phyloP scores from a whole-genome alignment of 1,284 basidiomycete species.

The Naganishia albida region DNA sequence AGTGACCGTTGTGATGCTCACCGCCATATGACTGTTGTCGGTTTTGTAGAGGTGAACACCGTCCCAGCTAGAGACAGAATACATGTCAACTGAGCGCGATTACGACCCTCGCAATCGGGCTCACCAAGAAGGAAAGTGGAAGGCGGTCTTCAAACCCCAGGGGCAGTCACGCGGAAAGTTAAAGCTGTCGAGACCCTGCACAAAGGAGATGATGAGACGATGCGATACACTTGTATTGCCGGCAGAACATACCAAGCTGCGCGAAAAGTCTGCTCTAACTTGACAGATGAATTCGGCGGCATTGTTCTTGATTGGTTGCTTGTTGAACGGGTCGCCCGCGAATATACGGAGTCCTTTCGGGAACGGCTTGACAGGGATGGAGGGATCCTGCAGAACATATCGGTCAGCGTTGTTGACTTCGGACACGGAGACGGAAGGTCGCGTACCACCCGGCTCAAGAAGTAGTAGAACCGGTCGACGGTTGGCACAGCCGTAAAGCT shows the following conservation, averaged over 20 bases:
- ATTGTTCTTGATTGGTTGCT: conserved; percentile 1
- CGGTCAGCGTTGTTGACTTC: no score
- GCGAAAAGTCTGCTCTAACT: conserved; percentile 2
- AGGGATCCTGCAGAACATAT: conserved; percentile 1
- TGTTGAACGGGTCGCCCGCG: conserved; percentile 18
- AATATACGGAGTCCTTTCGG: conserved; percentile 28
- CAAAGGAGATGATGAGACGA: background rate
- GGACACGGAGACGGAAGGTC: background rate
- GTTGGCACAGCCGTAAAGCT: conserved; percentile 4
- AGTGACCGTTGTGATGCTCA: conserved; percentile 4
- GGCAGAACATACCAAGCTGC: conserved; percentile 17
- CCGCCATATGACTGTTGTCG: conserved; percentile 41
- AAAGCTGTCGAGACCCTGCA: conserved; percentile 16
- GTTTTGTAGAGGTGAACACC: conserved; percentile 50
- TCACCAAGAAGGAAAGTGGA: conserved; percentile 34
- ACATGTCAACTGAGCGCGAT: background rate
- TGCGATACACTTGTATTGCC: background rate
- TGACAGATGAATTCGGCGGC: conserved; percentile 27
- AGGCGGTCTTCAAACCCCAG: conserved; percentile 52
- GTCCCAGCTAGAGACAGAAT: conserved; percentile 49
- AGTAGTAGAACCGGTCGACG: conserved; percentile 24
- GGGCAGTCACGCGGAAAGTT: conserved; percentile 37
- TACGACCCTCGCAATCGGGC: background rate
- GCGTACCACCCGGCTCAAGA: conserved; percentile 19
- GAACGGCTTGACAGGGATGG: conserved; percentile 27